Conservation (phyloP, 1,284 basidiomycete species). For the Mycosarcoma mackinlayi region DNA sequence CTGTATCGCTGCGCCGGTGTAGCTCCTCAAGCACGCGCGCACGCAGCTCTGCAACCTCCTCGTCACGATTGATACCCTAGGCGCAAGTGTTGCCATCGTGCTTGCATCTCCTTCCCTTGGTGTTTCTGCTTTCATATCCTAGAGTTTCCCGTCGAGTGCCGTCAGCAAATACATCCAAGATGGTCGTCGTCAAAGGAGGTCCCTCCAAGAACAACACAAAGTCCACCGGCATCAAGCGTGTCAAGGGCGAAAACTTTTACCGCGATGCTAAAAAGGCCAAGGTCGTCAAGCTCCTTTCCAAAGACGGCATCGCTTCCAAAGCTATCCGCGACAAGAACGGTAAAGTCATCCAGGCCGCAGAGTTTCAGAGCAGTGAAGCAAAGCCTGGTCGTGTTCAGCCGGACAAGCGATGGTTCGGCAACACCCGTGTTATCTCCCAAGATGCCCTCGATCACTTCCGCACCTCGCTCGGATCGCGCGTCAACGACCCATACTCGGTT, state of each 20-base stretch:
- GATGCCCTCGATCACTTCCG: slow-evolving; percentile 72
- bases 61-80: slow-evolving; percentile 7
- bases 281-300: slow-evolving; percentile 65
- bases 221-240: slow-evolving; percentile 55
- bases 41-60: not conserved
- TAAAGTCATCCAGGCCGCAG: slow-evolving; percentile 63
- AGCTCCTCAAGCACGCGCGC: no score
- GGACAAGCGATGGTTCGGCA: slow-evolving; percentile 72
- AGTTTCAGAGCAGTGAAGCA: slow-evolving; percentile 66
- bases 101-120: not conserved
- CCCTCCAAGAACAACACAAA: slow-evolving; percentile 50
- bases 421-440: slow-evolving; percentile 87
- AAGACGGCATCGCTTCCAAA: slow-evolving; percentile 63
- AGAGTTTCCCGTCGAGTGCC: slow-evolving; percentile 11
- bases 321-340: slow-evolving; percentile 65
- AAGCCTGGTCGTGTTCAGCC: slow-evolving; percentile 67
- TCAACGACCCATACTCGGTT: slow-evolving; percentile 66
- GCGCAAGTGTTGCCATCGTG: not conserved
- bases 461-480: slow-evolving; percentile 60
- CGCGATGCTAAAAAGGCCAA: slow-evolving; percentile 67
- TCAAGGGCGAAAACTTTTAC: slow-evolving; percentile 68
- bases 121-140: slow-evolving; percentile 16
- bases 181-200: slow-evolving; percentile 58
- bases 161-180: slow-evolving; percentile 17
- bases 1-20: no score